A percentile compares a stretch with the other conserved stretches of the same genome.
Evolutionary conservation across 768 basidiomycete genomes (phyloP).

Genomic region (Cyclocybe aegerita): DNA sequence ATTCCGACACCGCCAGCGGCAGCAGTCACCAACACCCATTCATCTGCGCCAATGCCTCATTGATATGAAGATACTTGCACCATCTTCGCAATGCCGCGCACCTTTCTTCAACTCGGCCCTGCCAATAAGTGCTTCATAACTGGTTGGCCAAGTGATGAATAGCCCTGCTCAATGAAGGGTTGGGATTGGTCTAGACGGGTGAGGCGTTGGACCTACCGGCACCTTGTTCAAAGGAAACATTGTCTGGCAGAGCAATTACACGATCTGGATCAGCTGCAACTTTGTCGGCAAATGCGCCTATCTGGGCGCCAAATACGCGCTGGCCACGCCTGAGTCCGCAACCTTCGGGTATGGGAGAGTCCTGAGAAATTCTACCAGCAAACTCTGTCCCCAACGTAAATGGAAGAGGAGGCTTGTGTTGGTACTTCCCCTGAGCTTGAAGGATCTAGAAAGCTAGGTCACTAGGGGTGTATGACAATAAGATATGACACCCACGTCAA

Average conservation of each 20-base stretch:
- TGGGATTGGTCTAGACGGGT: not conserved
- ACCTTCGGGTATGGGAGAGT: slow-evolving; percentile 76
- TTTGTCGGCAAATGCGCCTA: slow-evolving; percentile 82
- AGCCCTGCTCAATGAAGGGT: slow-evolving; percentile 47
- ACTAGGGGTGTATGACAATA: not conserved
- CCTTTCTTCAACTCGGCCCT: slow-evolving; percentile 80
- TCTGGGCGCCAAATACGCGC: slow-evolving; percentile 79
- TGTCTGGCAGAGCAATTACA: slow-evolving; percentile 69
- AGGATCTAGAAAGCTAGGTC: slow-evolving; percentile 53
- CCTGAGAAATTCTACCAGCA: slow-evolving; percentile 67
- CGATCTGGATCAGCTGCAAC: slow-evolving; percentile 51
- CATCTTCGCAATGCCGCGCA: slow-evolving; percentile 23
- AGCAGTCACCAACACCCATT: slow-evolving; percentile 91
- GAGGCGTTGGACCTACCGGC: slow-evolving; percentile 49
- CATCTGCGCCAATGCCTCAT: slow-evolving; percentile 46
- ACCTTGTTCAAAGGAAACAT: slow-evolving; percentile 82
- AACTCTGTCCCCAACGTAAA: slow-evolving; percentile 87
- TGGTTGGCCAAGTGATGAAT: slow-evolving; percentile 89
- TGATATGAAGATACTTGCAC: not conserved
- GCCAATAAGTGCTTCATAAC: slow-evolving; percentile 88
- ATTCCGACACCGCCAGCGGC: slow-evolving; percentile 97
- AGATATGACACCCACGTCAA: slow-evolving; percentile 45
- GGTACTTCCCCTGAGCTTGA: slow-evolving; percentile 89
- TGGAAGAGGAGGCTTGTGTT: slow-evolving; percentile 78
- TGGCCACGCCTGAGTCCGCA: slow-evolving; percentile 83